These are phyloP conservation scores for Penicillium palitans DNA, from an alignment of 2,329 filamentous ascomycete genomes.

Conservation along the genomic window DNA sequence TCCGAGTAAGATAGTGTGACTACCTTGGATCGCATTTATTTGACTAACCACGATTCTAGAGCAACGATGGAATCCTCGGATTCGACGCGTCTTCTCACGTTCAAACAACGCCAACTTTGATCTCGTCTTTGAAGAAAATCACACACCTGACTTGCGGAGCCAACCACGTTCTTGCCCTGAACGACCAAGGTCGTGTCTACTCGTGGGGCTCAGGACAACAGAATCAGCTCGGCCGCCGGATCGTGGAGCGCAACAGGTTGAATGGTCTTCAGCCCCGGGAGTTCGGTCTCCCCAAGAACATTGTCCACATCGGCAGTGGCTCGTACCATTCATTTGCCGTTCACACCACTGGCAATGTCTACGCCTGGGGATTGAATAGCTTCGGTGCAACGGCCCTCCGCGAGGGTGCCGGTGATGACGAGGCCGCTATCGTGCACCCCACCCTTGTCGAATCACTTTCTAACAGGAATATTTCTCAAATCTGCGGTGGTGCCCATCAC, in stretches of 20 bases:
- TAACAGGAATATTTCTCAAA: slow-evolving; percentile 62
- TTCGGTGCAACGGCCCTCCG: slow-evolving; percentile 75
- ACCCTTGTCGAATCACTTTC: slow-evolving; percentile 65
- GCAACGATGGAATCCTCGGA: slow-evolving; percentile 64
- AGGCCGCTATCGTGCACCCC: slow-evolving; percentile 71
- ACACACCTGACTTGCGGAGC: slow-evolving; percentile 56
- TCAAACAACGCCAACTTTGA: slow-evolving; percentile 48
- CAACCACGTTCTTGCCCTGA: slow-evolving; percentile 59
- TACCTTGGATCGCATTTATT: neutral
- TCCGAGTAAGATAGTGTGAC: slow-evolving; percentile 49
- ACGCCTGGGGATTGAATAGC: slow-evolving; percentile 83
- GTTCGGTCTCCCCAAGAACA: slow-evolving; percentile 58
- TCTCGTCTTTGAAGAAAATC: slow-evolving; percentile 56
- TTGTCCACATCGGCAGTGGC: slow-evolving; percentile 66
- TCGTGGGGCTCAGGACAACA: slow-evolving; percentile 69
- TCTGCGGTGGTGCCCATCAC: slow-evolving; percentile 76
- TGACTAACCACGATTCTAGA: slow-evolving; percentile 39
- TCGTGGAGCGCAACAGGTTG: slow-evolving; percentile 59
- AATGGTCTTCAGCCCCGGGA: slow-evolving; percentile 58
- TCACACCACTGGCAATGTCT: slow-evolving; percentile 67
- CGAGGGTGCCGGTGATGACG: slow-evolving; percentile 64
- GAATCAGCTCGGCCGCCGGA: slow-evolving; percentile 66
- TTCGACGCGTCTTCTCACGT: slow-evolving; percentile 52
- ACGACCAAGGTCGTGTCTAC: slow-evolving; percentile 59
- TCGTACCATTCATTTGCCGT: slow-evolving; percentile 81